Evolutionary conservation across 2,329 filamentous ascomycete species (phyloP), one percentile per base, ranked within the genome.

Genomic region (Talaromyces amestolkiae): DNA sequence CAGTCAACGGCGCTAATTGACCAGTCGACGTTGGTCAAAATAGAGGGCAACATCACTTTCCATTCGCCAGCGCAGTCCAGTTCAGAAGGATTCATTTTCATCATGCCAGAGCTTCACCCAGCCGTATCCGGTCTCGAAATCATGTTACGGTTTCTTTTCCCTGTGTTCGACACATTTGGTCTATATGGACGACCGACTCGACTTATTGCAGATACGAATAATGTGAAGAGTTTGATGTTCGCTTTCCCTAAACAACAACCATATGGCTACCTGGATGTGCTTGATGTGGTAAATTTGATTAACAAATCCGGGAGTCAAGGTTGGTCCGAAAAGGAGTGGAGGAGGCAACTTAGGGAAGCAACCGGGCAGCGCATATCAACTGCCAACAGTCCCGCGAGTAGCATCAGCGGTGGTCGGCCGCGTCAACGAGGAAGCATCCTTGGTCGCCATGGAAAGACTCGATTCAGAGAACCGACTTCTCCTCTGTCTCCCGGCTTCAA

Each of bases 41-140:
- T 99, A 33, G 95, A 99, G 79, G 95, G 93, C 10, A 87, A 88
- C 68, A 92, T 99, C 67, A 93, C 91, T 0, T 91, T 97, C 45
- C 93, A 97, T 78, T 89, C 90, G 0, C 86, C 88, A 13, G 89
- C 91, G 9, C 88, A 92, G 22, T 89, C 90, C 0, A 87, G 88
- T 2, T 91, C 90, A 0, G 95, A 99, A 75, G 95, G 95, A 0
- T 97, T 97, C 72, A 92, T 99, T 4, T 99, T 99, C 74, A 89
- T 98, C 70, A 97, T 99, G 93, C 95, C 95, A 3, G 95, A 99
- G 77, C 87, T 90, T 1, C 92, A 92, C 72, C 90, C 94, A n/a
- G 93, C 92, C 19, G 91, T 99, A 13, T 91, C 88, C 63, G 95
- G 95, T 0, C 97, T 98, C 71, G 95, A 98, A 77, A 97, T 96